Percentiles rank a stretch among this genome's conserved stretches.
These are phyloP conservation scores for Plasmodium falciparum DNA, from an alignment of 169 alveolate genomes.

Conservation along the genomic window DNA sequence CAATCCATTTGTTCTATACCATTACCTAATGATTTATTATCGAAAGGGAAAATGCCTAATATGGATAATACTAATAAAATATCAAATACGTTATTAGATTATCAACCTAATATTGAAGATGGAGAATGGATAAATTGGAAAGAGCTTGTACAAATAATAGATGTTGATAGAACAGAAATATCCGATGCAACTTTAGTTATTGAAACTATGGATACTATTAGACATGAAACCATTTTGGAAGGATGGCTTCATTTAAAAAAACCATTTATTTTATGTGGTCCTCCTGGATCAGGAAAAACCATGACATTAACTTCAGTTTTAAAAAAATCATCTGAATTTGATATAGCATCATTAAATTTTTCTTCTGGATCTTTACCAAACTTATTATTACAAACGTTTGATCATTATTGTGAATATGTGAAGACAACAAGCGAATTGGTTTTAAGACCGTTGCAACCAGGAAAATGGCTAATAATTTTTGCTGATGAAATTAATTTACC, in stretches of 20 bases:
- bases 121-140: constrained; percentile 96
- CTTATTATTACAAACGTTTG: constrained; percentile 94
- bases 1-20: constrained; percentile 82
- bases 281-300: constrained; percentile 99
- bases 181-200: constrained; percentile 96
- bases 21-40: constrained; percentile 77
- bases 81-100: constrained; percentile 92
- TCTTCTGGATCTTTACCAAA: constrained; percentile 96
- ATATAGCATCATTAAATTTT: constrained; percentile 96
- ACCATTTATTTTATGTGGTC: constrained; percentile 98
- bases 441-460: constrained; percentile 95
- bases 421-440: constrained; percentile 93
- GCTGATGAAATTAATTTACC: constrained; percentile 99
- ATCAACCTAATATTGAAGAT: constrained; percentile 93
- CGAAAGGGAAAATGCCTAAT: constrained; percentile 6
- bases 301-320: constrained; percentile 97
- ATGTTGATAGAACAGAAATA: constrained; percentile 88
- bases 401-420: constrained; percentile 96
- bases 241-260: constrained; percentile 96
- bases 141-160: constrained; percentile 93
- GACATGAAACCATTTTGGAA: constrained; percentile 96
- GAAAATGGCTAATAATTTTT: constrained; percentile 97
- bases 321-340: constrained; percentile 94
- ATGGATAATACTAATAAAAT: constrained; percentile 20
- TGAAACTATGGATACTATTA: constrained; percentile 97